A percentile compares a stretch with the other conserved stretches of the same genome.
Evolutionary conservation across 2,329 filamentous ascomycete genomes (phyloP).

Genomic region (Penicillium vulpinum): DNA sequence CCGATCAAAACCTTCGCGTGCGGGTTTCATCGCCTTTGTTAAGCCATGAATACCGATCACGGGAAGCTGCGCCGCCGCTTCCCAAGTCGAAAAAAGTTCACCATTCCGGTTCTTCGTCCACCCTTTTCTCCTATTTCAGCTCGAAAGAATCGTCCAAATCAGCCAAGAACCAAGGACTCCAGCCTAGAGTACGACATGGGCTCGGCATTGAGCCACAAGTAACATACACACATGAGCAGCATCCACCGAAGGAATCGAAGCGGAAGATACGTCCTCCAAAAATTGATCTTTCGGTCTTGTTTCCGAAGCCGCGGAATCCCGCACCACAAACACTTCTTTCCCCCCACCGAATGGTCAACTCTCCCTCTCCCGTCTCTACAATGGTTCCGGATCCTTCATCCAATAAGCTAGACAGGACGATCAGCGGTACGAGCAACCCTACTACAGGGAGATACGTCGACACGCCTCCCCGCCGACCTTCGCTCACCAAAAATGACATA

Average conservation of each 20-base stretch:
- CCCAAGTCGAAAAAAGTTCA: constrained; percentile 41
- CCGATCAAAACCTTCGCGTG: constrained; percentile 36
- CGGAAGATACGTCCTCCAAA: constrained; percentile 41
- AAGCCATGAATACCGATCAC: constrained; percentile 39
- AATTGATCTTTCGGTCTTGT: constrained; percentile 46
- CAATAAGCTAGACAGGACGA: constrained; percentile 21
- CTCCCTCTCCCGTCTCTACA: constrained; percentile 41
- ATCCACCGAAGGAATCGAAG: constrained; percentile 36
- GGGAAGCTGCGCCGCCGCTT: constrained; percentile 30
- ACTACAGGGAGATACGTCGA: constrained; percentile 33
- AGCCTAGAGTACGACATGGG: constrained; percentile 20
- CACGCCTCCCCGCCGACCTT: constrained; percentile 14
- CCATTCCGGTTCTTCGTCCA: constrained; percentile 47
- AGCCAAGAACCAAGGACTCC: constrained; percentile 31
- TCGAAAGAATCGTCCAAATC: constrained; percentile 44
- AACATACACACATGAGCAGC: constrained; percentile 25
- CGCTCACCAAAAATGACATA: constrained; percentile 11
- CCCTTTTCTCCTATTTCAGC: constrained; percentile 50
- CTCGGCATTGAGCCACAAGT: constrained; percentile 23
- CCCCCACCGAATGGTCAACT: constrained; percentile 44
- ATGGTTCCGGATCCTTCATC: constrained; percentile 34
- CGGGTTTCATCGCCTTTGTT: constrained; percentile 50
- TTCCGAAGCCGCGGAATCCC: constrained; percentile 41
- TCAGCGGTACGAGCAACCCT: constrained; percentile 18
- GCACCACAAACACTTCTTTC: constrained; percentile 37